A percentile compares a stretch with the other conserved stretches of the same genome.
Conservation (phyloP, 345 rosid genomes). For the Kandelia obovata region DNA sequence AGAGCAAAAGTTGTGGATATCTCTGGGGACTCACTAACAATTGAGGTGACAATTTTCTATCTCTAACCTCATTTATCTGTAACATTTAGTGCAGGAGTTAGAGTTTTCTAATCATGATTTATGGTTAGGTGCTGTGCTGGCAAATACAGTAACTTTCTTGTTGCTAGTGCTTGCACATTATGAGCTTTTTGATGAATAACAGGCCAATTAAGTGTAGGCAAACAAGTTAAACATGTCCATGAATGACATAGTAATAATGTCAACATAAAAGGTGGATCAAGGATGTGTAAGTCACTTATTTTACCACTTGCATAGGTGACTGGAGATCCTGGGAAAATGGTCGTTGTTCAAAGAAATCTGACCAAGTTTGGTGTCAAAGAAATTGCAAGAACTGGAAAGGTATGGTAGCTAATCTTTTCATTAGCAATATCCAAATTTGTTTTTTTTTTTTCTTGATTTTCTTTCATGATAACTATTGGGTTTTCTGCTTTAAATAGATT, state of each 20-base stretch:
- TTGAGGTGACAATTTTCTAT: slow-evolving; percentile 54
- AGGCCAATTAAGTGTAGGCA: not conserved
- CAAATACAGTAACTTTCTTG: not conserved
- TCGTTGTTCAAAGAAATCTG: slow-evolving; percentile 78
- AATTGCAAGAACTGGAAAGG: slow-evolving; percentile 86
- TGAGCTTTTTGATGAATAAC: too few species aligned
- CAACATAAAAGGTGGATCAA: not conserved
- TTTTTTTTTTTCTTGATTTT: not conserved
- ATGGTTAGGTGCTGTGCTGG: not conserved
- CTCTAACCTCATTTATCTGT: not conserved
- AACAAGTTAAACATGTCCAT: not conserved
- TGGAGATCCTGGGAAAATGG: slow-evolving; percentile 98
- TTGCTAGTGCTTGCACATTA: not conserved
- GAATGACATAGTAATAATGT: not conserved
- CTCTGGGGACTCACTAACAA: slow-evolving; percentile 63
- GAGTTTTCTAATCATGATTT: not conserved
- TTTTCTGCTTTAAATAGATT: slow-evolving; percentile 45
- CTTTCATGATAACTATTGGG: not conserved
- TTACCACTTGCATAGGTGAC: slow-evolving; percentile 53
- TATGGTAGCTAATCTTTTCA: slow-evolving; percentile 10
- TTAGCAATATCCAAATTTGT: not conserved
- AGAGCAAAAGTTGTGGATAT: slow-evolving; percentile 83
- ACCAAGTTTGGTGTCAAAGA: slow-evolving; percentile 88
- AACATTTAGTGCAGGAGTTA: not conserved
- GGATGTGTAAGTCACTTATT: not conserved